Conservation (phyloP, 2,329 filamentous ascomycete genomes). For the Immersiporthe knoxdaviesiana region DNA sequence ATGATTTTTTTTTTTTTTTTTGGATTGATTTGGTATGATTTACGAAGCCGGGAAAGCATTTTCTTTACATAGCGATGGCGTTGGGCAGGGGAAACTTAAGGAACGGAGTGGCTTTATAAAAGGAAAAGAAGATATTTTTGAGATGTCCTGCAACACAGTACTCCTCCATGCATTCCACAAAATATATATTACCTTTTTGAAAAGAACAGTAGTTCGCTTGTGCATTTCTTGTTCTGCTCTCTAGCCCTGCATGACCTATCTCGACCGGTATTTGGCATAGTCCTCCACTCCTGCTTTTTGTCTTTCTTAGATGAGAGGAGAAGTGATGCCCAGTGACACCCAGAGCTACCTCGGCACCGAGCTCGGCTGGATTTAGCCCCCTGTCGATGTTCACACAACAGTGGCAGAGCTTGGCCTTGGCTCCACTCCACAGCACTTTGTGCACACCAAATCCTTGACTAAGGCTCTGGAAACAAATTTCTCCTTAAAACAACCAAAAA, state of each 20-base stretch:
- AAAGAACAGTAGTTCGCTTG: background rate
- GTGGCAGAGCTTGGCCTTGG: background rate
- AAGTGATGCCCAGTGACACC: background rate
- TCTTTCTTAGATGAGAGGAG: too few species aligned
- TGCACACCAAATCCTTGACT: background rate
- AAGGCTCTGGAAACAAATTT: too few species aligned
- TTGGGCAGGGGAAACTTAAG: conserved; percentile 27
- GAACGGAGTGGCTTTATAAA: background rate
- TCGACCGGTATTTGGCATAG: background rate
- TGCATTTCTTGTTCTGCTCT: background rate
- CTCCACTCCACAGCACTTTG: background rate
- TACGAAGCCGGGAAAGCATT: background rate
- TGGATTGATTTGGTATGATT: background rate
- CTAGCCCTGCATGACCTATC: conserved; percentile 5
- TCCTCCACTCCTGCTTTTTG: too few species aligned
- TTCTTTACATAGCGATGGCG: conserved; percentile 38
- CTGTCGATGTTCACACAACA: background rate
- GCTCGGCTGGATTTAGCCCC: background rate
- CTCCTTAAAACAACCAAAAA: background rate
- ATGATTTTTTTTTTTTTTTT: background rate
- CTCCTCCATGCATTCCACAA: too few species aligned
- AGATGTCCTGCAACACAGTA: conserved; percentile 3
- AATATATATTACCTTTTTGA: too few species aligned
- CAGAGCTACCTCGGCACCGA: background rate
- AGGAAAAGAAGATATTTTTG: background rate